A percentile compares a stretch with the other conserved stretches of the same genome.
Evolutionary conservation across 2,329 filamentous ascomycete species (phyloP).

Genomic region (Monilinia polystroma): DNA sequence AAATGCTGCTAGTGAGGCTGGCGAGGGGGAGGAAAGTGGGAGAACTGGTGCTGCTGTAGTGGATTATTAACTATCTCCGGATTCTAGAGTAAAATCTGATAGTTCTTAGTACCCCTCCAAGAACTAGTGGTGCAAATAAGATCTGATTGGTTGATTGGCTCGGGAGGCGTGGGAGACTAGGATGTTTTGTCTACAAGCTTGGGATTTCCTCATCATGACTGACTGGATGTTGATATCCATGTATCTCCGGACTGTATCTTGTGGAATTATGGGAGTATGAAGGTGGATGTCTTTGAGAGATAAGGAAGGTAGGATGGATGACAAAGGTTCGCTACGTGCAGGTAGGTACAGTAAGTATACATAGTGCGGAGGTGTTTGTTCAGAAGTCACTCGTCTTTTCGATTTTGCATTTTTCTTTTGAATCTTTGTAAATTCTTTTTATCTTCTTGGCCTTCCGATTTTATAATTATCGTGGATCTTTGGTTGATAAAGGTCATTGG

Average conservation of each 20-base stretch:
- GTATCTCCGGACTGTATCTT: slow-evolving; percentile 5
- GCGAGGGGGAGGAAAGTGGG: background rate
- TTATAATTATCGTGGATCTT: background rate
- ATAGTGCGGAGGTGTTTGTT: background rate
- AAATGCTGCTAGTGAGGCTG: slow-evolving; percentile 5
- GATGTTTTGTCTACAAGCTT: background rate
- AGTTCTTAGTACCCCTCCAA: background rate
- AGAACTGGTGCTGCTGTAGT: background rate
- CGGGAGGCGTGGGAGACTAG: background rate
- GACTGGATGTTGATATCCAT: background rate
- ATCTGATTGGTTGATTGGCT: background rate
- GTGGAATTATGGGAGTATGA: background rate
- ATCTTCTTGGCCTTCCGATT: background rate
- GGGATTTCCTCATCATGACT: background rate
- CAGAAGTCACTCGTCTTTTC: background rate
- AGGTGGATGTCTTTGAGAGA: background rate
- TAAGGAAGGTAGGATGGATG: slow-evolving; percentile 4
- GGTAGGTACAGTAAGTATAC: slow-evolving; percentile 3
- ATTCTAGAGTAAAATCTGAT: too few relatives aligned
- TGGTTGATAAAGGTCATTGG: background rate
- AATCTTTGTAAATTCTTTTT: background rate
- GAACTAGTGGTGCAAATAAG: background rate
- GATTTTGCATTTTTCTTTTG: background rate
- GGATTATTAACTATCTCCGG: too few relatives aligned
- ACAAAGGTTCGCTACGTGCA: background rate